phyloP scores from a whole-genome alignment of 2,329 filamentous ascomycete genomes.

The Aspergillus candidus region DNA sequence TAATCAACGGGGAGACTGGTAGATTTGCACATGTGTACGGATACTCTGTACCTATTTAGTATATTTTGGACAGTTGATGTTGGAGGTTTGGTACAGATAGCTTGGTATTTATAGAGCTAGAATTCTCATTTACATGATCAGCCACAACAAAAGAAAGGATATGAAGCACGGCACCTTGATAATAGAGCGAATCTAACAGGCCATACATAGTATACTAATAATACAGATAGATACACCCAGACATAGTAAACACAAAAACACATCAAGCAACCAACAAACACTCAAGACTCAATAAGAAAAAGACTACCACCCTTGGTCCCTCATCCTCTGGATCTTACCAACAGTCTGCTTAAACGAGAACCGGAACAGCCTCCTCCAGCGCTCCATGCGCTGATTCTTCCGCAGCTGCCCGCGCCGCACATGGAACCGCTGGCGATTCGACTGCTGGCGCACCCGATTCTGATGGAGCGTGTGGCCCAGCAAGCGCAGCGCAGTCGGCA shows the following conservation, averaged over 20 bases:
- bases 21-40: neutral
- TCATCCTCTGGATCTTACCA: constrained; percentile 39
- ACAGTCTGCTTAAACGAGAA: constrained; percentile 40
- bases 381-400: constrained; percentile 33
- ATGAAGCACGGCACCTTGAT: no score
- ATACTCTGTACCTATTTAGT: constrained; percentile 1
- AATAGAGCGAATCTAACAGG: no score
- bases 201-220: no score
- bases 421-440: constrained; percentile 35
- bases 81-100: neutral
- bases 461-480: constrained; percentile 20
- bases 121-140: no score
- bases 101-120: neutral
- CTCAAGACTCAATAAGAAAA: neutral
- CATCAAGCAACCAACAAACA: constrained; percentile 5
- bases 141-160: no score
- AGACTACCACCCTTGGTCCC: constrained; percentile 41
- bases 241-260: constrained; percentile 8
- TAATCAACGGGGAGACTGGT: constrained; percentile 27
- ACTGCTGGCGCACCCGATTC: constrained; percentile 32
- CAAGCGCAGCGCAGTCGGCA: constrained; percentile 23
- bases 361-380: constrained; percentile 43
- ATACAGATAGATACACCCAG: neutral
- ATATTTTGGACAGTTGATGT: constrained; percentile 6
- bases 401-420: constrained; percentile 36